Evolutionary conservation across 306 rosid species (phyloP), one percentile per base, ranked within the genome.

Genomic region (Cucurbita pepo): DNA sequence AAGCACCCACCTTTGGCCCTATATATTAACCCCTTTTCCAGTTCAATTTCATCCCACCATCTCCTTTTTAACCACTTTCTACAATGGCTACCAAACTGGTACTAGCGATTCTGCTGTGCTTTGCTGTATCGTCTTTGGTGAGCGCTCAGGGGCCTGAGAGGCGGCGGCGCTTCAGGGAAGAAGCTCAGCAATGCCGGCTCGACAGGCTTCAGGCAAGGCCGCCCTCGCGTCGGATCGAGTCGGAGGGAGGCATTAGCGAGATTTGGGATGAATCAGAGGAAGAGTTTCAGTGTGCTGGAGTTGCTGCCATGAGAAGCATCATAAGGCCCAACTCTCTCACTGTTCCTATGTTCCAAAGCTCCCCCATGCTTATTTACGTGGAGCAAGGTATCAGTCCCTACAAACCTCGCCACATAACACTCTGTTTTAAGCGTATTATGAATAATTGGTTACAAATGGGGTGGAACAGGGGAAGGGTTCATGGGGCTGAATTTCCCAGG

Each of bases 391-490:
- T 59, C 65, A 13, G 13, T 6, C 19, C 37, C 30, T 5, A 25
- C 36, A 57, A 6, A 10, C 10, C 4, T 55, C 34, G 3, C 34
- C 14, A 19, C 14, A 8, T 3, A 54, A 55, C 12, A 55, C 41
- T 38, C 41, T 30, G 3, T 30, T 30, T 30, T 30, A 30, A 30
- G 34, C 34, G 34, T 30, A 30, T 3, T 30, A 30, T 30, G 3
- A 30, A 30, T 30, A 30, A 30, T 30, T n/a, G 67, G 16, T 51
- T 52, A 51, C 37, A 8, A 71, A 37, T 56, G 43, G 9, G 47
- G 36, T n/a, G 57, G 53, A 36, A 18, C 81, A 77, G 81, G 81
- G n/a, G 81, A 77, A 16, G 81, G 77, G 45, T 51, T 48, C 47
- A 0, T 77, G 16, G 81, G 81, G 6, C 0, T 71, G 12, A 59